Conservation (phyloP, 306 rosid species). For the Alnus rubra region DNA sequence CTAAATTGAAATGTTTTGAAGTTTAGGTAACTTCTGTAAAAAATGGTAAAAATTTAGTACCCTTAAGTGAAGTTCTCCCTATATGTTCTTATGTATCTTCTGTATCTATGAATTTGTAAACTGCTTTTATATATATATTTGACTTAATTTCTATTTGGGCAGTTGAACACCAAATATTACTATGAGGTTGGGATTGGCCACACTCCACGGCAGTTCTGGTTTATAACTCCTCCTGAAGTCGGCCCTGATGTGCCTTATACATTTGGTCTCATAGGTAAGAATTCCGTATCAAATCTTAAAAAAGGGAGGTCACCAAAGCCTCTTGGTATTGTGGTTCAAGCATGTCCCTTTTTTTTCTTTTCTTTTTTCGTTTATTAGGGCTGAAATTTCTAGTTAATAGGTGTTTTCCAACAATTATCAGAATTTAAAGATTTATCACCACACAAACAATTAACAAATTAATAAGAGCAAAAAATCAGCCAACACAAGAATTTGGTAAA, state of each 20-base stretch:
- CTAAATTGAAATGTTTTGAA: no score
- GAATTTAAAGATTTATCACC: no score
- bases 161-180: slow-evolving; percentile 76
- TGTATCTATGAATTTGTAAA: background rate
- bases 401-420: no score
- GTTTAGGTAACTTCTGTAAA: no score
- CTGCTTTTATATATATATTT: background rate
- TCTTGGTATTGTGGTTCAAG: slow-evolving; percentile 7
- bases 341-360: background rate
- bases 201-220: slow-evolving; percentile 70
- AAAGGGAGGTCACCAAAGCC: background rate
- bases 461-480: no score
- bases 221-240: slow-evolving; percentile 72
- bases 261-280: slow-evolving; percentile 86
- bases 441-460: no score
- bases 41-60: no score
- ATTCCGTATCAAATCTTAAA: background rate
- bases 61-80: no score
- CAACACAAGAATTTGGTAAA: no score
- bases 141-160: slow-evolving; percentile 9
- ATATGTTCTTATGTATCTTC: background rate
- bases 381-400: no score
- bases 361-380: background rate
- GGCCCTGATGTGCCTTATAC: slow-evolving; percentile 93
- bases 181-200: slow-evolving; percentile 68